Evolutionary conservation across 768 basidiomycete genomes (phyloP).

Genomic region (Kwoniella mangroviensis): DNA sequence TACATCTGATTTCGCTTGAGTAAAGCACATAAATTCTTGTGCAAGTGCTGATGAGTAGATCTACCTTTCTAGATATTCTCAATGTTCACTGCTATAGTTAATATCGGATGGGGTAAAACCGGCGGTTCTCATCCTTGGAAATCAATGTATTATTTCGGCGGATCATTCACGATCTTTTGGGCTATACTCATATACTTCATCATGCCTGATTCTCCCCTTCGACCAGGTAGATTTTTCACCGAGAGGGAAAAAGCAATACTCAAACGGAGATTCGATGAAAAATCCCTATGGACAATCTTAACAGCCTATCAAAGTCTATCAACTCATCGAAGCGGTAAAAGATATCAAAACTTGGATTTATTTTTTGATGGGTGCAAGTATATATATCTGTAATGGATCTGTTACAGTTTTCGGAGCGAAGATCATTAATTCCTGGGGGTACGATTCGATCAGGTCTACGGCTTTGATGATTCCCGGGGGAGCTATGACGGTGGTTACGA

Average conservation of each 20-base stretch:
- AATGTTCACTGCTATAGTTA: slow-evolving; percentile 57
- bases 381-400: slow-evolving; percentile 53
- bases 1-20: too few relatives aligned
- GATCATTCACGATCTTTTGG: slow-evolving; percentile 55
- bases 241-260: slow-evolving; percentile 44
- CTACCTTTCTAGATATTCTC: slow-evolving; percentile 57
- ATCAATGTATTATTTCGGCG: slow-evolving; percentile 55
- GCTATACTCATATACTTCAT: slow-evolving; percentile 51
- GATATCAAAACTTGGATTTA: slow-evolving; percentile 58
- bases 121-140: slow-evolving; percentile 52
- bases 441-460: slow-evolving; percentile 41
- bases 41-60: too few relatives aligned
- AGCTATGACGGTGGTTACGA: slow-evolving; percentile 51
- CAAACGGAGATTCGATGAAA: slow-evolving; percentile 33
- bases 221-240: slow-evolving; percentile 49
- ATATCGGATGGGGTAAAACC: slow-evolving; percentile 56
- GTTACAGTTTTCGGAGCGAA: slow-evolving; percentile 57
- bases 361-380: slow-evolving; percentile 53
- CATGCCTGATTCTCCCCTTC: slow-evolving; percentile 54
- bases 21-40: too few relatives aligned
- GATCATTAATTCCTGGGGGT: slow-evolving; percentile 58
- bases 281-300: slow-evolving; percentile 42
- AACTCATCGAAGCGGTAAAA: slow-evolving; percentile 50
- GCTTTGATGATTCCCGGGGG: slow-evolving; percentile 57
- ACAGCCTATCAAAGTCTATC: slow-evolving; percentile 41